Percentiles rank a stretch among this genome's conserved stretches.
Conservation (phyloP, 257 asterid species). For the Solanum arcanum region DNA sequence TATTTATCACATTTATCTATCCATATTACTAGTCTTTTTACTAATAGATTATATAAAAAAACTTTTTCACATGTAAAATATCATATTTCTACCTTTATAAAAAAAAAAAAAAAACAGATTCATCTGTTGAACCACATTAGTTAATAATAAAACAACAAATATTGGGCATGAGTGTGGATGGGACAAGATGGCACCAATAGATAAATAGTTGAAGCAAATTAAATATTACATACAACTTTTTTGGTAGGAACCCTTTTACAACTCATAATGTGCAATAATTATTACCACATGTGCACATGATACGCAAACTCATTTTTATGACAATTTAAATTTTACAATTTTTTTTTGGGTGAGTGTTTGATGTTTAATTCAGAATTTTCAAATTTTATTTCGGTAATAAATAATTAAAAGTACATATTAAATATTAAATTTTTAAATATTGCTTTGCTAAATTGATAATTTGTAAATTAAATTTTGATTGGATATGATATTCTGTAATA, state of each 20-base stretch:
- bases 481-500: no score
- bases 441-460: no score
- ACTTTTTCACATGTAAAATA: no score
- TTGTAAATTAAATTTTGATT: no score
- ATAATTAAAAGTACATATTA: no score
- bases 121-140: not conserved
- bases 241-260: not conserved
- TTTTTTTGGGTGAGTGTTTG: not conserved
- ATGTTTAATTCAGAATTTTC: no score
- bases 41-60: no score
- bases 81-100: no score
- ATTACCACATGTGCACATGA: not conserved
- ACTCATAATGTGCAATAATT: not conserved
- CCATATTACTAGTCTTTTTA: no score
- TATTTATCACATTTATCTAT: no score
- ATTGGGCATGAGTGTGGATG: not conserved
- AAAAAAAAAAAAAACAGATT: not conserved
- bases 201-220: not conserved
- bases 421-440: no score
- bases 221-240: not conserved
- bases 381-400: no score
- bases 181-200: not conserved
- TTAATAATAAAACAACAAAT: not conserved
- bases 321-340: not conserved
- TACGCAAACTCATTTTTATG: not conserved